phyloP scores from a whole-genome alignment of 148 eudicot species.

The Silene conica region DNA sequence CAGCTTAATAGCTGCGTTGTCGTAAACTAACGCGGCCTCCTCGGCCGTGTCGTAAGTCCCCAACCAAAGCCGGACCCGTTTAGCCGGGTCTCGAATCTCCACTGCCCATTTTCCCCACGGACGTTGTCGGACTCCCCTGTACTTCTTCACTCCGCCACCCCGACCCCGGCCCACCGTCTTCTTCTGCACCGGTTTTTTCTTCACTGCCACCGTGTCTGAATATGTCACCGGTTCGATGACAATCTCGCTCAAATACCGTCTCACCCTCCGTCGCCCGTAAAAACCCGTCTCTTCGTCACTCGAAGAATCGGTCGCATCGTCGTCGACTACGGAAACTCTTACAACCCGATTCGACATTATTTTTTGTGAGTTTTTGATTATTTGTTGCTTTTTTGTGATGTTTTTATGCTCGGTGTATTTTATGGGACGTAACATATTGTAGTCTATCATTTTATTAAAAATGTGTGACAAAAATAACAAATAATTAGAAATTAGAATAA shows the following conservation, averaged over 20 bases:
- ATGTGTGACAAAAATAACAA: not conserved
- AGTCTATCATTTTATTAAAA: not conserved
- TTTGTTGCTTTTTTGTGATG: constrained; percentile 24
- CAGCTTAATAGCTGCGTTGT: constrained; percentile 76
- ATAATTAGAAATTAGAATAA: not conserved
- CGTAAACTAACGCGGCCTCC: constrained; percentile 86
- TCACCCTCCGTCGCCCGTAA: constrained; percentile 52
- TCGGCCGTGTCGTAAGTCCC: constrained; percentile 86
- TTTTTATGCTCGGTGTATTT: constrained; percentile 56
- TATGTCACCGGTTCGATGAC: constrained; percentile 26
- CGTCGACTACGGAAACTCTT: constrained; percentile 50
- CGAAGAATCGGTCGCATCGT: constrained; percentile 76
- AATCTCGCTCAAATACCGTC: constrained; percentile 52
- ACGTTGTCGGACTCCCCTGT: constrained; percentile 69
- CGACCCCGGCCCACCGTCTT: not conserved
- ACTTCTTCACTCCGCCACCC: constrained; percentile 42
- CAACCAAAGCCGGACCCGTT: constrained; percentile 65
- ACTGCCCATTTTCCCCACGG: constrained; percentile 99
- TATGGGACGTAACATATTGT: constrained; percentile 36
- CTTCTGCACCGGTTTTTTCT: constrained; percentile 7
- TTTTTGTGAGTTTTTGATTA: not conserved
- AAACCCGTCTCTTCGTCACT: constrained; percentile 59
- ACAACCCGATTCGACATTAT: constrained; percentile 30
- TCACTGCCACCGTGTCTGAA: constrained; percentile 8
- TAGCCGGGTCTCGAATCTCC: constrained; percentile 80